Base-by-base conservation (phyloP, 108 stramenopile genomes). In the Phaeodactylum tricornutum region DNA sequence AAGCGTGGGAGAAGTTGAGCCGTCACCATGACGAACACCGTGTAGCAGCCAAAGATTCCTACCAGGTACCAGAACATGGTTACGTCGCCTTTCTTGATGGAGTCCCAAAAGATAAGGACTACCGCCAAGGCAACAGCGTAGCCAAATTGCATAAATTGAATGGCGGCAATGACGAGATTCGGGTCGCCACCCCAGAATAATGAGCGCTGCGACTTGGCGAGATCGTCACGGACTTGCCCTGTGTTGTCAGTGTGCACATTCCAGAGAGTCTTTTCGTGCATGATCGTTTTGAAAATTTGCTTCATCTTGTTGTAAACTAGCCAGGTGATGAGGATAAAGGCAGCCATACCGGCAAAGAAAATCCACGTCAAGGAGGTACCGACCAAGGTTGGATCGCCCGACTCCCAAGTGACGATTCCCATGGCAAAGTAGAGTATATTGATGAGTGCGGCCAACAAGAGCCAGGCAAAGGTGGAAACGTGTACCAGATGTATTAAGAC, bases 131-230 rank as follows among this genome's bases (percentile, higher is more conserved):
- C 74, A n/a, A 87, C 50, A n/a, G 91, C 83, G 50, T 78, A 93
- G 20, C 81, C 87, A 63, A 93, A 87, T 35, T 86, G 80, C 79
- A 81, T 77, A 48, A 75, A 84, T 44, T 93, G 91, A 33, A 79
- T 72, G 15, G 69, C 25, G 2, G 65, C 53, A 55, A 84, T 79
- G 12, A 93, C 78, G 6, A 74, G 41, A 2, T 62, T 41, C 11
- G 91, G 91, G 46, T 68, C 67, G n/a, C 67, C 39, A 50, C 67
- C 67, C 84, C 84, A 93, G 49, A 93, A 93, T 0, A 88, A 60
- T 30, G 63, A 43, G 5, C 60, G 37, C 51, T 93, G 91, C 46
- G 66, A 51, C 22, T 34, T 48, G n/a, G 26, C 46, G 16, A 43
- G 40, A 1, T 41, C 23, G 0, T 26, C 16, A 11, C 30, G 42